A percentile compares a stretch with the other conserved stretches of the same genome.
Conservation (phyloP, 176 grass and related monocot species). For the Melocanna baccifera region DNA sequence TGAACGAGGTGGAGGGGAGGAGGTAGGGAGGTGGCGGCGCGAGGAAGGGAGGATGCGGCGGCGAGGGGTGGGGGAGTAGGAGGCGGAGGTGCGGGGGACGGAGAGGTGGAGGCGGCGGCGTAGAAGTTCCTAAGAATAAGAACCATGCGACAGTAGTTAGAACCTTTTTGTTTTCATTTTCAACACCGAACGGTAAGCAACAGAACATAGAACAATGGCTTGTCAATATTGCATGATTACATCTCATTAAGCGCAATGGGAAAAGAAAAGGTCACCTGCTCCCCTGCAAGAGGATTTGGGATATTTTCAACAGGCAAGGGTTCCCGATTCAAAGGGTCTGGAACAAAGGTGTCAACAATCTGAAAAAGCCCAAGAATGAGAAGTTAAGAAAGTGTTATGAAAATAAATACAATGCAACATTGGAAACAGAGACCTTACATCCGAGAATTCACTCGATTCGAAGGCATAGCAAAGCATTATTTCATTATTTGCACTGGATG, state of each 20-base stretch:
- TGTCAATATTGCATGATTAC: too few species aligned
- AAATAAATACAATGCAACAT: background rate
- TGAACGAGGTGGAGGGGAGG: too few species aligned
- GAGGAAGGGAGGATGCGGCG: too few species aligned
- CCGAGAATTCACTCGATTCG: background rate
- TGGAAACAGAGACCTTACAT: too few species aligned
- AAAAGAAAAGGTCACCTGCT: slow-evolving; percentile 55
- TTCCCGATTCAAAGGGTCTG: slow-evolving; percentile 74
- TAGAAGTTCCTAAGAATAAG: too few species aligned
- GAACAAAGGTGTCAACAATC: slow-evolving; percentile 64
- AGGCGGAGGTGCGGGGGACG: too few species aligned
- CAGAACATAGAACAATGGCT: too few species aligned
- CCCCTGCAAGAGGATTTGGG: slow-evolving; percentile 76
- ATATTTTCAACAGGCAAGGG: slow-evolving; percentile 76
- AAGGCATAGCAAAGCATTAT: background rate
- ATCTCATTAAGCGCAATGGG: too few species aligned
- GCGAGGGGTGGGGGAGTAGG: too few species aligned
- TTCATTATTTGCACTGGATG: background rate
- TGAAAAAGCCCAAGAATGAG: slow-evolving; percentile 29
- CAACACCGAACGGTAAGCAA: background rate
- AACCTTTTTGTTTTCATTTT: background rate
- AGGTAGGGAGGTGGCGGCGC: too few species aligned
- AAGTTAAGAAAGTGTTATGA: background rate
- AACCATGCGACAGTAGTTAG: background rate
- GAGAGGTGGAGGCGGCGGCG: too few species aligned